Conservation (phyloP, 768 basidiomycete species). For the Russula vinacea region DNA sequence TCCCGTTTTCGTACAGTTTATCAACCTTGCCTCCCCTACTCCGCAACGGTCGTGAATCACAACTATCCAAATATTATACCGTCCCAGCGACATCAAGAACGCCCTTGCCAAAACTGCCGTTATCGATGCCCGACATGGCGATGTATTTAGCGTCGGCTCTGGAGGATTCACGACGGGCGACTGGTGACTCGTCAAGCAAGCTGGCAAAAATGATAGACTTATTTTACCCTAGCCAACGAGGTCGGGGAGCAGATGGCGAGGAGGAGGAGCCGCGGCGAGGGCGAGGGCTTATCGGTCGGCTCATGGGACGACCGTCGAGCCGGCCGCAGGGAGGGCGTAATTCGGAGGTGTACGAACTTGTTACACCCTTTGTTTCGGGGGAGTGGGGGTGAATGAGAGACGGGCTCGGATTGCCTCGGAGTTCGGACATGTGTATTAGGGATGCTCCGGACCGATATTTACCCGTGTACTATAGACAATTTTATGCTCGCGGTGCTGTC, state of each 20-base stretch:
- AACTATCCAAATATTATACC: constrained; percentile 65
- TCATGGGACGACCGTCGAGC: constrained; percentile 53
- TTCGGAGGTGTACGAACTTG: constrained; percentile 76
- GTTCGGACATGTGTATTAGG: neutral
- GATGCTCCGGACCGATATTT: neutral
- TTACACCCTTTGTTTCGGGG: constrained; percentile 77
- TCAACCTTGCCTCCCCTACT: constrained; percentile 58
- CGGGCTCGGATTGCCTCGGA: neutral
- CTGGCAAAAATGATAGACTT: constrained; percentile 66
- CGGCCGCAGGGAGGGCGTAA: constrained; percentile 55
- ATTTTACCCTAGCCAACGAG: constrained; percentile 56
- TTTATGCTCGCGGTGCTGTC: neutral
- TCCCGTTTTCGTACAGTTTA: constrained; percentile 72
- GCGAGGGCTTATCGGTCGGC: constrained; percentile 36
- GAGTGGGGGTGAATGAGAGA: constrained; percentile 54
- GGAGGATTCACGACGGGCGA: constrained; percentile 61
- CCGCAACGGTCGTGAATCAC: constrained; percentile 59
- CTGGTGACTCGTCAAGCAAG: constrained; percentile 58
- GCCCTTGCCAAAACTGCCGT: constrained; percentile 69
- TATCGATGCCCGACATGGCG: constrained; percentile 71
- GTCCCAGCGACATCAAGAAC: constrained; percentile 58
- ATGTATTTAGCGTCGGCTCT: constrained; percentile 70
- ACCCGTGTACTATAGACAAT: neutral
- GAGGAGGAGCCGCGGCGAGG: constrained; percentile 51
- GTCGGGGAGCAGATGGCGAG: constrained; percentile 36